Base-by-base conservation (phyloP, 2,329 filamentous ascomycete species). In the Venturia oleaginea region DNA sequence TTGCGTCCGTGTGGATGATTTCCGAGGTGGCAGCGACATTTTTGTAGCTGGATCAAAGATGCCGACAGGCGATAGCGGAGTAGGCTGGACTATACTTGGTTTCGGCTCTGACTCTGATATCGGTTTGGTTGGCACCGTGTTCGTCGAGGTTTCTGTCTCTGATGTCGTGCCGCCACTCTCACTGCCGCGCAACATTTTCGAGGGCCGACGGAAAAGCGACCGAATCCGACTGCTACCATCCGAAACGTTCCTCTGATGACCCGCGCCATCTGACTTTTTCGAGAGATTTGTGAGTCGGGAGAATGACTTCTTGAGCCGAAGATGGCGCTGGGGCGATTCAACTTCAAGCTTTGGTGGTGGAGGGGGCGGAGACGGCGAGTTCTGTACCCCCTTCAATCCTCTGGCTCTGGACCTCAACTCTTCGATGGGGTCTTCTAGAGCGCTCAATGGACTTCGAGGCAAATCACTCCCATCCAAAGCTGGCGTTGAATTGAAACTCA, bases 41-140 rank as follows among this genome's bases (percentile, higher is more conserved):
- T 60, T 60, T 10, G 34, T 19, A n/a, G 42, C 59, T 17, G 59
- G 59, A 24, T 60, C 59, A 27, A 42, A 60, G 34, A 43, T 60
- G 17, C 59, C 59, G 6, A 42, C 59, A 10, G 59, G 59, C 8
- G 51, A 57, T 4, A 7, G 17, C 4, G 51, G 15, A 57, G n/a
- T n/a, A n/a, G 27, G 51, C 19, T 57, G 51, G 7, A 5, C 30
- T 34, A 4, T 30, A 27, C 10, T 34, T 34, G 19, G 15, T 19
- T n/a, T 17, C 19, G 51, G 51, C 2, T 1, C 1, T n/a, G 27
- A 34, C 19, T 57, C 24, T 57, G 30, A 4, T 34, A 32, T 57
- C 24, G 51, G 34, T 15, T 11, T 3, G 27, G n/a, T n/a, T 19
- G 51, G 3, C 27, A 11, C 2, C 5, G 15, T 30, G 15, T 34